These are phyloP conservation scores for Apophysomyces sp. DNA, from an alignment of 371 early-diverging fungal species.

Conservation along the genomic window DNA sequence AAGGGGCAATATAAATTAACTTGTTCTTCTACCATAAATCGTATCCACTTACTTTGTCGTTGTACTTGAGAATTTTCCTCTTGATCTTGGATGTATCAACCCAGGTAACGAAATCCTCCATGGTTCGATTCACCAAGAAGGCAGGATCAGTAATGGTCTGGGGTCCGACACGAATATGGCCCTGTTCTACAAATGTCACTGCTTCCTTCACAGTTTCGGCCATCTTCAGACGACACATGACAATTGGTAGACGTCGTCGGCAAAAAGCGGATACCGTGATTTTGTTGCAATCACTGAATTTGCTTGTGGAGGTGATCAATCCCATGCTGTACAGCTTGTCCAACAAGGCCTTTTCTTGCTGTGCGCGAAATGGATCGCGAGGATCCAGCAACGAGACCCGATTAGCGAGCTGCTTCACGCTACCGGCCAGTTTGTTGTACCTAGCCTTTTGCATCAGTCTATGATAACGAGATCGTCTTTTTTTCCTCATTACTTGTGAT, in stretches of 20 bases:
- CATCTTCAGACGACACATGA: conserved; percentile 97
- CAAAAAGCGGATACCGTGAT: conserved; percentile 93
- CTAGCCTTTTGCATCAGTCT: conserved; percentile 36
- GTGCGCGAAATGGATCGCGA: conserved; percentile 81
- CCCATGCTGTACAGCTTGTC: conserved; percentile 94
- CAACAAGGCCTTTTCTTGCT: conserved; percentile 81
- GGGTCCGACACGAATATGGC: conserved; percentile 97
- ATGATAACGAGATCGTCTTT: too few relatives aligned
- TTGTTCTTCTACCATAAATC: neutral
- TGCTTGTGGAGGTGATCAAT: conserved; percentile 80
- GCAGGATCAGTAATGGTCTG: conserved; percentile 92
- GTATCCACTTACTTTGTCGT: conserved; percentile 77
- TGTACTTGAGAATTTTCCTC: conserved; percentile 97
- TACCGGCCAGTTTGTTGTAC: conserved; percentile 91
- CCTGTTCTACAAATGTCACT: conserved; percentile 95
- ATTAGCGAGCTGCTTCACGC: conserved; percentile 87
- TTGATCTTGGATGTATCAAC: conserved; percentile 98
- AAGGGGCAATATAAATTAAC: neutral
- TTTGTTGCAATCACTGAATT: conserved; percentile 88
- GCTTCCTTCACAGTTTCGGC: conserved; percentile 95
- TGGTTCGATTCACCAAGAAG: conserved; percentile 81
- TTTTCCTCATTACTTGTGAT: conserved; percentile 69
- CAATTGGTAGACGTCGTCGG: conserved; percentile 90
- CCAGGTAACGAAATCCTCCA: conserved; percentile 99
- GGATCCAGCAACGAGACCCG: conserved; percentile 89